Evolutionary conservation across 441 rosid genomes (phyloP), one percentile per base, ranked within the genome.

Genomic region (Eruca vesicaria): DNA sequence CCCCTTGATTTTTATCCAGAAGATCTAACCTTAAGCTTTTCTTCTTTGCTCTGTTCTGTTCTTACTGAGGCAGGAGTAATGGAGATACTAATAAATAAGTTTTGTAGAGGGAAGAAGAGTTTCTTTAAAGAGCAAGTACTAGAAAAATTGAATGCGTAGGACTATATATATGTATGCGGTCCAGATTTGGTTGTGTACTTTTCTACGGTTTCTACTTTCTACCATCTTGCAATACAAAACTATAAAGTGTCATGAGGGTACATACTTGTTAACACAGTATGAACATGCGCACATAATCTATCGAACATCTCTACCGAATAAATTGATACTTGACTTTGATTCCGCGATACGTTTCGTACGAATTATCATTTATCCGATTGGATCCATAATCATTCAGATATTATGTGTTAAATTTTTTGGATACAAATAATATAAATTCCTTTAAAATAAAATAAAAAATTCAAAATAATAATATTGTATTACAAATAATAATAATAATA

Each of bases 151-250:
- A 60, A 61, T 48, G 57, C 38, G 29, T 71, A 59, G 59, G 77
- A 72, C 73, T 65, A 57, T 78, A 29, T 72, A 77, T 77, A 77
- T 78, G 81, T 72, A 71, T 78, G 81, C 66, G 81, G 81, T 60
- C 65, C 21, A 78, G 9, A 78, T 78, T 72, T 78, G 50, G 38
- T 41, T 66, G 16, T 78, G 69, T 21, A n/a, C 16, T 69, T 11
- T 55, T 58, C 35, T 15, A 28, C 31, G 5, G 6, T 28, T 28
- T 28, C 6, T 28, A 2, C 6, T 28, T 28, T 28, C 31, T 28
- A 43, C 80, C 52, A 62, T 43, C 18, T 50, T 45, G 7, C 67
- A 15, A 31, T n/a, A 6, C 18, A 45, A 52, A 63, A n/a, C 20
- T n/a, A 32, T 35, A 33, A 53, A 16, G 2, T 29, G 18, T n/a